Percentiles rank a stretch among this genome's conserved stretches.
Conservation (phyloP, 441 rosid species). For the Melianthus villosus region DNA sequence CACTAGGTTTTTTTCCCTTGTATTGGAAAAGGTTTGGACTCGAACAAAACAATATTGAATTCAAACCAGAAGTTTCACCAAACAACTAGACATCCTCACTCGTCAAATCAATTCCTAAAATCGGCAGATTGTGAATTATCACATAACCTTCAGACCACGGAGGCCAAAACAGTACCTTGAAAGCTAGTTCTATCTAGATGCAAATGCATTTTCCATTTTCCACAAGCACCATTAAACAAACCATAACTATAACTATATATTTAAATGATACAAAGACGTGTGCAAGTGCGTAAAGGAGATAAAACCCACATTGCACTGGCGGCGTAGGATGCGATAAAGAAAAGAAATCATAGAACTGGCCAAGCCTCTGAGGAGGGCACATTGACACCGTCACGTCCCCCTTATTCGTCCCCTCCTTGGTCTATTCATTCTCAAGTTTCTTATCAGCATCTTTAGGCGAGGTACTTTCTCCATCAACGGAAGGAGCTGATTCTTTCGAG, state of each 20-base stretch:
- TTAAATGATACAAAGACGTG: too few relatives aligned
- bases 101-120: too few relatives aligned
- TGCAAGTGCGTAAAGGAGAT: background rate
- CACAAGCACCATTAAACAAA: too few relatives aligned
- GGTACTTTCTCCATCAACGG: constrained; percentile 8
- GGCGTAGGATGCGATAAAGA: constrained; percentile 52
- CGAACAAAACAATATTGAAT: too few relatives aligned
- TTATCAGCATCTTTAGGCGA: constrained; percentile 13
- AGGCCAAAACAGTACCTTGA: too few relatives aligned
- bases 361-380: constrained; percentile 62
- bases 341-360: constrained; percentile 58
- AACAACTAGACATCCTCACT: too few relatives aligned
- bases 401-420: constrained; percentile 17
- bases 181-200: too few relatives aligned
- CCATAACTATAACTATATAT: too few relatives aligned
- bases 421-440: background rate
- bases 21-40: too few relatives aligned
- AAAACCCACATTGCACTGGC: constrained; percentile 45
- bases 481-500: constrained; percentile 19
- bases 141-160: background rate
- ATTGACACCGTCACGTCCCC: constrained; percentile 27
- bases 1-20: too few relatives aligned
- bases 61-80: too few relatives aligned
- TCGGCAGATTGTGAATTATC: background rate
- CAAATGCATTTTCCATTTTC: too few relatives aligned